phyloP scores from a whole-genome alignment of 2,329 filamentous ascomycete species.

The Xylaria sp. region DNA sequence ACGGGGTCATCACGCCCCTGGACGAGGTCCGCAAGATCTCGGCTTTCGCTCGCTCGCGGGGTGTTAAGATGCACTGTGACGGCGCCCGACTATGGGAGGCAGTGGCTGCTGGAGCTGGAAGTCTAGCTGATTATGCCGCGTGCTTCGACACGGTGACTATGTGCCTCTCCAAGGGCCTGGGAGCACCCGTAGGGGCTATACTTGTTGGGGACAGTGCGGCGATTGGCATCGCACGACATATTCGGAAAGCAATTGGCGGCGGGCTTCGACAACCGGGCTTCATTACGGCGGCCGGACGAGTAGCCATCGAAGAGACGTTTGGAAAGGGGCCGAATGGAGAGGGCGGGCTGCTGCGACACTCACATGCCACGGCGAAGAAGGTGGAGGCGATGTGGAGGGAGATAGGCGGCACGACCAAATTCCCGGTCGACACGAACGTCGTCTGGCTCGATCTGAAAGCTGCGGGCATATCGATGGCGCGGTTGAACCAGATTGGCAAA shows the following conservation, averaged over 20 bases:
- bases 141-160: constrained; percentile 54
- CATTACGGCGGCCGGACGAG: constrained; percentile 73
- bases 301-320: constrained; percentile 81
- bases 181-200: constrained; percentile 56
- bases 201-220: constrained; percentile 54
- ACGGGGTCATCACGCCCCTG: constrained; percentile 43
- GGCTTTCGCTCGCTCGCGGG: constrained; percentile 41
- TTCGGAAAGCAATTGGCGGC: constrained; percentile 82
- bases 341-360: constrained; percentile 51
- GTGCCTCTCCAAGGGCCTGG: constrained; percentile 58
- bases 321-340: constrained; percentile 53
- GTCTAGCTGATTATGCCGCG: constrained; percentile 47
- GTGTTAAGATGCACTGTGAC: constrained; percentile 54
- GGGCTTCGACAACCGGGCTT: constrained; percentile 78
- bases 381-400: constrained; percentile 67
- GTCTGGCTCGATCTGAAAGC: constrained; percentile 64
- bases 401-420: constrained; percentile 62
- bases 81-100: constrained; percentile 58
- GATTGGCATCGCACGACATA: constrained; percentile 71
- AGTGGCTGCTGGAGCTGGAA: constrained; percentile 49
- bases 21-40: constrained; percentile 42
- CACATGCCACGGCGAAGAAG: constrained; percentile 63
- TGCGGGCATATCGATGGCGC: constrained; percentile 16
- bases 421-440: constrained; percentile 74
- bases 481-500: background rate